phyloP scores from a whole-genome alignment of 2,329 filamentous ascomycete species.

The Teratosphaeriaceae sp. region DNA sequence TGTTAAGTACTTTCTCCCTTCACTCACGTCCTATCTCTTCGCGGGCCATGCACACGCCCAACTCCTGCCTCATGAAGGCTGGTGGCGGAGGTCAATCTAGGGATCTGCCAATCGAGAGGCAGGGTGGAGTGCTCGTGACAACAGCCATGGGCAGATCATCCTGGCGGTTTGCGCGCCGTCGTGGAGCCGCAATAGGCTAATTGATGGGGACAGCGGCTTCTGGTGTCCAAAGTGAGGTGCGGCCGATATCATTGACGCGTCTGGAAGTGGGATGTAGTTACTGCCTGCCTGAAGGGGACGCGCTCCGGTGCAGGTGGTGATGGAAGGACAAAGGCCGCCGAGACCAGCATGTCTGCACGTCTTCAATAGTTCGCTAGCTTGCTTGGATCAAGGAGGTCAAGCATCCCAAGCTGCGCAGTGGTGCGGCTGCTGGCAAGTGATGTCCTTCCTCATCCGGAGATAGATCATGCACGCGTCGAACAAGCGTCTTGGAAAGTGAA shows the following conservation, averaged over 20 bases:
- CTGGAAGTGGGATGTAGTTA: not conserved
- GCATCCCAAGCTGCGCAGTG: too few species aligned
- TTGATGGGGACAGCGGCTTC: not conserved
- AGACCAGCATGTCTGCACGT: not conserved
- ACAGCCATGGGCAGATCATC: not conserved
- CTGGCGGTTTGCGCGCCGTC: too few species aligned
- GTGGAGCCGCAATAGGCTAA: conserved; percentile 1
- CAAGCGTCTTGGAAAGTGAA: not conserved
- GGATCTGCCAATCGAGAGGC: not conserved
- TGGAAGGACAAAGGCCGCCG: too few species aligned
- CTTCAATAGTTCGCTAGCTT: conserved; percentile 1
- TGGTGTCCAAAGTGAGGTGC: not conserved
- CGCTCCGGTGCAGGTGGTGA: too few species aligned
- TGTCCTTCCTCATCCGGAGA: conserved; percentile 2
- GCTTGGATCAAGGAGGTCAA: not conserved
- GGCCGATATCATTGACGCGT: not conserved
- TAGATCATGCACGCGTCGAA: not conserved
- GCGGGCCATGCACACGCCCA: not conserved
- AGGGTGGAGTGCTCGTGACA: too few species aligned
- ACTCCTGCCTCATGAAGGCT: conserved; percentile 1
- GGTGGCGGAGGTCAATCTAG: not conserved
- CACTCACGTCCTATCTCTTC: not conserved
- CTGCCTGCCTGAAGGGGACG: conserved; percentile 1
- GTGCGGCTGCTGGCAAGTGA: not conserved
- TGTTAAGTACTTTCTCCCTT: conserved; percentile 4